Evolutionary conservation across 2,329 filamentous ascomycete genomes (phyloP), one percentile per base, ranked within the genome.

Genomic region (Verruconis gallopava): DNA sequence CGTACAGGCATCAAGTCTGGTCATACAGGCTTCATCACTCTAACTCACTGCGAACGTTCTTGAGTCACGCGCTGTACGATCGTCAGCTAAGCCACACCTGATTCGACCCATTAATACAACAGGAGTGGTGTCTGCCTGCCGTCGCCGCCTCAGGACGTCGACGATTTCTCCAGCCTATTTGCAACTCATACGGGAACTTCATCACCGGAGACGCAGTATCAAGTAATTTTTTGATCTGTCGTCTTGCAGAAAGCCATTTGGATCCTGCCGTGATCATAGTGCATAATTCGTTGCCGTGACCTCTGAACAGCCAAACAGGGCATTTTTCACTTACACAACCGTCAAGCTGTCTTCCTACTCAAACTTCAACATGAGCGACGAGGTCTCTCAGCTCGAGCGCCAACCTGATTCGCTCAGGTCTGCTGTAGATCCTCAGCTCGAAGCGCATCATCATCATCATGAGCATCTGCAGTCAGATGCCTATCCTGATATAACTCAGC

Each of bases 291-390:
- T 30, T 9, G n/a, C 6, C 25, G 25, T 30, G 25, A 30, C 25
- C 9, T 9, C 25, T 9, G 6, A 30, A 9, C 25, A 30, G 25
- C 25, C 25, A 30, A n/a, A 30, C 25, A 30, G 9, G 25, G 25
- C 25, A 30, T n/a, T 9, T 9, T 30, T n/a, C 25, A 30, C 25
- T 9, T 30, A 9, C 25, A 9, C 25, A 9, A 30, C 25, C 25
- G 25, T n/a, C 25, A 30, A 30, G 25, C 25, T 30, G 25, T 30
- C 25, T 36, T 17, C 33, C 11, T 36, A 36, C 18, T n/a, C 17
- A 36, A 21, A 35, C 22, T 33, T 33, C 32, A 36, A 36, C 14
- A 42, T 42, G 40, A 42, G 32, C 20, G 40, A 42, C 40, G 40
- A 21, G n/a, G 40, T 42, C 15, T 42, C 40, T 19, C 40, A 36